These are phyloP conservation scores for Colletotrichum siamense DNA, from an alignment of 2,329 filamentous ascomycete species.

Conservation along the genomic window DNA sequence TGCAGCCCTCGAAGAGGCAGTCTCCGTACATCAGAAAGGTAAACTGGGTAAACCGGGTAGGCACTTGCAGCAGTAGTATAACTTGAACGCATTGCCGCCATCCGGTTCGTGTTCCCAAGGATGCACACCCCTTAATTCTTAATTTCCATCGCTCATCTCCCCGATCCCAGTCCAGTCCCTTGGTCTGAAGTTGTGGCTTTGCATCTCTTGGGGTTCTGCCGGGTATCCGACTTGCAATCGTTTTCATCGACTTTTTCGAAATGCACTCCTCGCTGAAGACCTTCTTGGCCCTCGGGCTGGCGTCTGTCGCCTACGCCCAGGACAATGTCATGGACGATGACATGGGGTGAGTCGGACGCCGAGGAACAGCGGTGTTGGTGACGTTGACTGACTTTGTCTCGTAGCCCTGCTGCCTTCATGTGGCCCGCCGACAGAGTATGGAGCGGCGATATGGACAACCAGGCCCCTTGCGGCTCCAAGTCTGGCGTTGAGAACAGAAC, in stretches of 20 bases:
- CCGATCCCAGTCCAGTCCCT: not conserved
- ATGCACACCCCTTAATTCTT: slow-evolving; percentile 4
- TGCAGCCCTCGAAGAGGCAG: not conserved
- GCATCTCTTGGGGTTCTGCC: not conserved
- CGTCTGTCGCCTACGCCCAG: not conserved
- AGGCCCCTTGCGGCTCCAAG: slow-evolving; percentile 56
- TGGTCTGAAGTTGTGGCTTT: not conserved
- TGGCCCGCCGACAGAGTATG: slow-evolving; percentile 60
- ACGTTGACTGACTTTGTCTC: slow-evolving; percentile 24
- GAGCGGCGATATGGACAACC: slow-evolving; percentile 55
- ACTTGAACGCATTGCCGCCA: slow-evolving; percentile 1
- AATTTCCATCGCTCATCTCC: not conserved
- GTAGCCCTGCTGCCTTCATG: slow-evolving; percentile 55
- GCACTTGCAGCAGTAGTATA: slow-evolving; percentile 4
- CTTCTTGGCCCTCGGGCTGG: slow-evolving; percentile 5
- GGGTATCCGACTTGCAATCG: not conserved
- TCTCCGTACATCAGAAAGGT: not conserved
- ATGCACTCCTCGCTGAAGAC: slow-evolving; percentile 5
- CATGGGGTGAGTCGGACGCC: slow-evolving; percentile 20
- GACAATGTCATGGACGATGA: slow-evolving; percentile 13
- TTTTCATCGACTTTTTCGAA: not conserved
- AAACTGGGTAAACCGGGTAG: not conserved
- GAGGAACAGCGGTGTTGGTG: not conserved
- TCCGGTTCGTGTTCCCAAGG: not conserved
- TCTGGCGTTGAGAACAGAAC: slow-evolving; percentile 50